Evolutionary conservation across 768 basidiomycete genomes (phyloP), one percentile per base, ranked within the genome.

Genomic region (Trichaptum fuscoviolaceum): DNA sequence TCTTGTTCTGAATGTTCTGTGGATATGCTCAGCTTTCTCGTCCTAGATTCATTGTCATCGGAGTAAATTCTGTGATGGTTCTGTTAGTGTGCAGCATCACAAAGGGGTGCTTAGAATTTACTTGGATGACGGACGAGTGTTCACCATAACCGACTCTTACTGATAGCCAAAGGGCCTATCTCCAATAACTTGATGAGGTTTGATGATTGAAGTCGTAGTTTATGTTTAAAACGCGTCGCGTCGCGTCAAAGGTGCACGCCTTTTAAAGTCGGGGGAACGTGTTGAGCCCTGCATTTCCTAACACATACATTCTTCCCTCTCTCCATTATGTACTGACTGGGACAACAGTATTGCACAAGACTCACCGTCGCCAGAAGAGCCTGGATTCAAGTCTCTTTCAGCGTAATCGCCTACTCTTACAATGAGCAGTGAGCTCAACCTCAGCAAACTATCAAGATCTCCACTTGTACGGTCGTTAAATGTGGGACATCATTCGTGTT

Each of bases 401-500:
- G n/a, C n/a, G n/a, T n/a, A n/a, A n/a, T n/a, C n/a, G n/a, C n/a
- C n/a, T n/a, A n/a, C n/a, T n/a, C n/a, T n/a, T n/a, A n/a, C n/a
- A 20, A 52, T 52, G 42, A 52, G 42, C 42, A 52, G 20, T 52
- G 42, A 52, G 10, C 42, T 52, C 42, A 15, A 20, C 10, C 42
- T 52, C 42, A 52, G 93, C 71, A 96, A 99, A 77, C 90, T 91
- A 0, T 98, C 86, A 77, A 96, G 97, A 0, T 92, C 93, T 1
- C 96, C 95, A n/a, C 70, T 99, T 78, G 96, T 97, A 62, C 66
- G 84, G 76, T 73, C 64, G 67, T 36, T 24, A 42, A 68, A 99
- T 96, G 99, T 99, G 96, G n/a, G 96, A 99, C 73, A 77, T 98
- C 1, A 97, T 97, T 12, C 94, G 95, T 0, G 98, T 99, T 69